Conservation (phyloP, 2,329 filamentous ascomycete species). For the Thielaviopsis populi region DNA sequence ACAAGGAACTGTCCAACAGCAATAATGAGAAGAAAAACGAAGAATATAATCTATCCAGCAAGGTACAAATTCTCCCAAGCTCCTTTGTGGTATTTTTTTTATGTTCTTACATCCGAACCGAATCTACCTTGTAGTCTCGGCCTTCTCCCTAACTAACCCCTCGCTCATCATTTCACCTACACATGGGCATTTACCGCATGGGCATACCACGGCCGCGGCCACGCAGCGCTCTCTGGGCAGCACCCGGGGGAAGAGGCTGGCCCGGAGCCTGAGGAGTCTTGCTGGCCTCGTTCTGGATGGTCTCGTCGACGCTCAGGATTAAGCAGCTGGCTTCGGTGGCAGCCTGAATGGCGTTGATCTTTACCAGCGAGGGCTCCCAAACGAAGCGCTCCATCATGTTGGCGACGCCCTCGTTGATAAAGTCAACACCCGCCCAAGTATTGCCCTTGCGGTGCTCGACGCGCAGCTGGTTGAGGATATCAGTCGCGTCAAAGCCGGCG, state of each 20-base stretch:
- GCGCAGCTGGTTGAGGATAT: slow-evolving; percentile 89
- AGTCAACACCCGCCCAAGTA: slow-evolving; percentile 92
- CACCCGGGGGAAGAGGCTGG: slow-evolving; percentile 59
- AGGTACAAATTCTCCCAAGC: slow-evolving; percentile 15
- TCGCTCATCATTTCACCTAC: slow-evolving; percentile 1
- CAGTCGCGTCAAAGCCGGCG: slow-evolving; percentile 92
- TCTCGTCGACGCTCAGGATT: slow-evolving; percentile 94
- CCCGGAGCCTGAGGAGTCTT: slow-evolving; percentile 66
- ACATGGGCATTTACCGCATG: slow-evolving; percentile 40
- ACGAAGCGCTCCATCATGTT: slow-evolving; percentile 95
- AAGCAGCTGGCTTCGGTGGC: slow-evolving; percentile 90
- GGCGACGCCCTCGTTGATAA: slow-evolving; percentile 75
- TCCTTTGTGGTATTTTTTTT: slow-evolving; percentile 13
- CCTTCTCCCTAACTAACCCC: not conserved
- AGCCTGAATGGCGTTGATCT: slow-evolving; percentile 93
- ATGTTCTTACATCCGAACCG: not conserved
- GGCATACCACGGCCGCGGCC: slow-evolving; percentile 83
- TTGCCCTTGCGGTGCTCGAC: slow-evolving; percentile 92
- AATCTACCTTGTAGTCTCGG: slow-evolving; percentile 2
- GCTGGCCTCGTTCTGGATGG: slow-evolving; percentile 95
- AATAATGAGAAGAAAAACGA: not conserved
- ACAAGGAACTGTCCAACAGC: not conserved
- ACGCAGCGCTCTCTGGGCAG: slow-evolving; percentile 75
- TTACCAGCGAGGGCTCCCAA: slow-evolving; percentile 92
- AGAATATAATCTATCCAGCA: slow-evolving; percentile 9